A percentile compares a stretch with the other conserved stretches of the same genome.
Evolutionary conservation across 2,329 filamentous ascomycete species (phyloP).

Genomic region (Alternaria ethzedia): DNA sequence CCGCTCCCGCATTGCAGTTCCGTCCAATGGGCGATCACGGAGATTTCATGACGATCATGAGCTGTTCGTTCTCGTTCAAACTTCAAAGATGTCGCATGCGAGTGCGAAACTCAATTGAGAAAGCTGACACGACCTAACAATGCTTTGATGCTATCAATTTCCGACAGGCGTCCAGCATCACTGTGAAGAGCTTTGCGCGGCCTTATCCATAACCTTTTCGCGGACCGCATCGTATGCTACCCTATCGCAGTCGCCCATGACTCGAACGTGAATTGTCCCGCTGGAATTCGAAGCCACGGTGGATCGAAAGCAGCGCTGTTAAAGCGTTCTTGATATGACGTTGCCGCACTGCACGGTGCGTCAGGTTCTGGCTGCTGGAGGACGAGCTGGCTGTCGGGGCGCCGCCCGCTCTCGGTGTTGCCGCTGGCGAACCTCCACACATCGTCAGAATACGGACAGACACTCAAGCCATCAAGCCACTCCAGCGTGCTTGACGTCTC

Average conservation of each 20-base stretch:
- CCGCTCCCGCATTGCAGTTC: constrained; percentile 14
- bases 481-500: background rate
- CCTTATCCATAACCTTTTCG: background rate
- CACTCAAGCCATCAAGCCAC: background rate
- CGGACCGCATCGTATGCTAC: background rate
- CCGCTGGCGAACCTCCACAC: background rate
- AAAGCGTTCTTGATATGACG: background rate
- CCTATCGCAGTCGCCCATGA: background rate
- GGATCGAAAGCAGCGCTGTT: constrained; percentile 2
- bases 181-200: background rate
- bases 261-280: background rate
- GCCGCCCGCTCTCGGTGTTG: background rate
- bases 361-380: background rate
- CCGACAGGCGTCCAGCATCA: constrained; percentile 12
- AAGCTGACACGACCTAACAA: background rate
- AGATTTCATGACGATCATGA: constrained; percentile 20
- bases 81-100: constrained; percentile 5
- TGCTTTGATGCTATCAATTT: constrained; percentile 1
- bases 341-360: background rate
- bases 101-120: constrained; percentile 3
- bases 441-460: background rate
- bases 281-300: background rate
- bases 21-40: constrained; percentile 21
- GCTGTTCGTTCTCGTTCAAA: constrained; percentile 11
- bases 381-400: background rate